Percentiles rank a stretch among this genome's conserved stretches.
Evolutionary conservation across 2,329 filamentous ascomycete genomes (phyloP).

Genomic region (Paecilomyces niveus): DNA sequence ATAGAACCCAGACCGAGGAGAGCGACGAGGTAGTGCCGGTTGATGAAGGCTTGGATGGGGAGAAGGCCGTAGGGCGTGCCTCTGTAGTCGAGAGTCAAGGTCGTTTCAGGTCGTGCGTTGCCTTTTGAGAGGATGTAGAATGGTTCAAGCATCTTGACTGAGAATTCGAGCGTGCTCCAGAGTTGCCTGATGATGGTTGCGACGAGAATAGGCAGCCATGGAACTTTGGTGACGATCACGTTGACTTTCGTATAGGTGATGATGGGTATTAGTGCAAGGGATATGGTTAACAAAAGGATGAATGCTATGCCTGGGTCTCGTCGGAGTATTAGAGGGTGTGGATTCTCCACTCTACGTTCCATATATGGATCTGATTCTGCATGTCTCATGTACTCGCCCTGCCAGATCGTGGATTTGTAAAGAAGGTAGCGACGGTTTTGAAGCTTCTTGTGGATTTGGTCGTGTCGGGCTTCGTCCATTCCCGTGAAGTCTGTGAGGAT

Average conservation of each 20-base stretch:
- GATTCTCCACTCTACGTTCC: slow-evolving; percentile 23
- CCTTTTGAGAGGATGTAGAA: slow-evolving; percentile 41
- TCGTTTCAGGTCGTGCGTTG: slow-evolving; percentile 36
- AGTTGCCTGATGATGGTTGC: slow-evolving; percentile 41
- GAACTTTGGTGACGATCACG: slow-evolving; percentile 31
- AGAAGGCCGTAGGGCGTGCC: slow-evolving; percentile 41
- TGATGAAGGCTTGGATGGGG: slow-evolving; percentile 36
- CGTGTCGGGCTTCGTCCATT: slow-evolving; percentile 35
- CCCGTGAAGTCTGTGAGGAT: slow-evolving; percentile 43
- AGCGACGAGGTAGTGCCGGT: slow-evolving; percentile 39
- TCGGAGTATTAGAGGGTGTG: slow-evolving; percentile 41
- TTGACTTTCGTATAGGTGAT: slow-evolving; percentile 35
- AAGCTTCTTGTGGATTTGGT: slow-evolving; percentile 41
- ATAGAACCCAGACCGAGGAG: slow-evolving; percentile 39
- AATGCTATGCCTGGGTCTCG: slow-evolving; percentile 31
- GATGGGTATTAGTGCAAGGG: slow-evolving; percentile 33
- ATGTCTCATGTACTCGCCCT: slow-evolving; percentile 39
- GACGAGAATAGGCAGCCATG: slow-evolving; percentile 40
- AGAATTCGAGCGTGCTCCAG: slow-evolving; percentile 42
- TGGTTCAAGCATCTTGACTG: slow-evolving; percentile 42
- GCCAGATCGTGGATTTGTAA: slow-evolving; percentile 46
- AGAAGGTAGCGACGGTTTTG: slow-evolving; percentile 41
- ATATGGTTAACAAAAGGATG: slow-evolving; percentile 31
- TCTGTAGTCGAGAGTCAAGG: slow-evolving; percentile 44
- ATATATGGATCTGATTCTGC: slow-evolving; percentile 25